Evolutionary conservation across 768 basidiomycete species (phyloP), one percentile per base, ranked within the genome.

Genomic region (Porphyrellus cyaneotinctus): DNA sequence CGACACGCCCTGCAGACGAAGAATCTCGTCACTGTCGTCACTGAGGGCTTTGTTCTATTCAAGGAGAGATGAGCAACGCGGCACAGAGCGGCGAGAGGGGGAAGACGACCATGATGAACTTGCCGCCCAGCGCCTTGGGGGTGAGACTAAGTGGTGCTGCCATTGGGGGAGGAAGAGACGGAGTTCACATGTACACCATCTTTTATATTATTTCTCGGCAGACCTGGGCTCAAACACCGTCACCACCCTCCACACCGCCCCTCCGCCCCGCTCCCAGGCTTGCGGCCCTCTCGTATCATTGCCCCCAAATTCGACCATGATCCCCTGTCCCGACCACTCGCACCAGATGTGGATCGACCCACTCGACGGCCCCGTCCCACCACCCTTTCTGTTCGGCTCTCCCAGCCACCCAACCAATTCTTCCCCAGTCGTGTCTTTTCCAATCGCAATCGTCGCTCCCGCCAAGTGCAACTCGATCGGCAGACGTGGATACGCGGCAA

Each of bases 291-390:
- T 79, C 13, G 87, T 83, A 54, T 88, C 82, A 43, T 81, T 79
- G 2, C 88, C 90, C 0, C 87, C 89, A 65, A 91, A 90, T 62
- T 93, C 91, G 13, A 91, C 79, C 88, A 93, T 90, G 32, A 93
- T 65, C 2, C 90, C 91, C 54, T 85, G 79, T 59, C 74, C 78
- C 24, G 82, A 77, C 94, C 93, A 97, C 69, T 97, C 92, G 58
- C 92, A 88, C 91, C 92, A 97, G 58, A 95, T 91, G 26, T 85
- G 86, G 59, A 95, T 88, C 30, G 87, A 91, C 35, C 89, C 88
- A 2, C 83, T 82, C 20, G 85, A 87, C 13, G 91, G 90, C 1
- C 91, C 91, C 10, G 83, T 74, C 2, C 95, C 94, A 20, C 94
- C 93, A 8, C 95, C 95, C 67, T 97, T 98, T 55, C 90, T 78